Conservation (phyloP, 169 alveolate species). For the Eimeria zaria region DNA sequence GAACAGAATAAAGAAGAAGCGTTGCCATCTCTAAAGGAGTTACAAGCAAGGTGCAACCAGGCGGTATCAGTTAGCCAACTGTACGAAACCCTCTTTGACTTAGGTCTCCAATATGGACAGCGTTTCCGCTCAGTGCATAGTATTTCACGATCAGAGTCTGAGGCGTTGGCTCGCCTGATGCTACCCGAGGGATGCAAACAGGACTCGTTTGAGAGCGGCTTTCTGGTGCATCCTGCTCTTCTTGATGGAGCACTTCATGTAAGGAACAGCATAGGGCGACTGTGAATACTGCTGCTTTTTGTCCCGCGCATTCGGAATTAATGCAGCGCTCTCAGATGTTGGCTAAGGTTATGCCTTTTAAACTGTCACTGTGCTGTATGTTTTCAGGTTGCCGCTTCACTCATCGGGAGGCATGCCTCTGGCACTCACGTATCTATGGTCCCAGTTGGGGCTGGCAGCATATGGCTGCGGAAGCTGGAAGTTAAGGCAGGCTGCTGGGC, state of each 20-base stretch:
- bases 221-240: conserved; percentile 89
- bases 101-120: conserved; percentile 89
- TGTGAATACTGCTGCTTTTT: background rate
- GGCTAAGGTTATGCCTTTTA: background rate
- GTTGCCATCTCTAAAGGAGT: conserved; percentile 61
- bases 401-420: conserved; percentile 70
- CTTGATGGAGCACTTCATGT: conserved; percentile 91
- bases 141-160: conserved; percentile 81
- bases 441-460: conserved; percentile 88
- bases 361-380: conserved; percentile 66
- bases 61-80: conserved; percentile 82
- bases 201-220: conserved; percentile 89
- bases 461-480: conserved; percentile 73
- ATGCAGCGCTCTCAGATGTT: background rate
- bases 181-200: conserved; percentile 82
- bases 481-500: conserved; percentile 79
- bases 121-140: conserved; percentile 88
- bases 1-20: conserved; percentile 61
- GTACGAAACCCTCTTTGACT: conserved; percentile 85
- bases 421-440: conserved; percentile 85
- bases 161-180: conserved; percentile 86
- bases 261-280: conserved; percentile 7
- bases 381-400: conserved; percentile 83
- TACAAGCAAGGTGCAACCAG: conserved; percentile 62
- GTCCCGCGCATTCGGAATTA: background rate